These are phyloP conservation scores for Pichia sp. DNA, from an alignment of 1,139 yeast genomes.

Conservation along the genomic window DNA sequence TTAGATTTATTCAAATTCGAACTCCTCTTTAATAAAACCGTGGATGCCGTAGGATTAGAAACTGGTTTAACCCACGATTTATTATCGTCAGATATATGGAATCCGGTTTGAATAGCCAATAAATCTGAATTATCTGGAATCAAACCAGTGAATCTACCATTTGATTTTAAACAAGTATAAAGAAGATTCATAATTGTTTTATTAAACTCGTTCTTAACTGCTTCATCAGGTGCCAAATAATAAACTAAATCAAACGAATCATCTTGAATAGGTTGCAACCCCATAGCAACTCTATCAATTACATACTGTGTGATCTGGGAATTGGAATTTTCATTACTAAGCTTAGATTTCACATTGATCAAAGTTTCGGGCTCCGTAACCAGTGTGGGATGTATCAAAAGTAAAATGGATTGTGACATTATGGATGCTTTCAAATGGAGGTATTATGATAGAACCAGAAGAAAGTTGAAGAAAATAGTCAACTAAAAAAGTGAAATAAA, in stretches of 20 bases:
- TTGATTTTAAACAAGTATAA: conserved; percentile 36
- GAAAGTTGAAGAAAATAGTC: not conserved
- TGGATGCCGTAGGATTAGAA: conserved; percentile 18
- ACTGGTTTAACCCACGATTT: conserved; percentile 38
- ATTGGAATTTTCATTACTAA: conserved; percentile 22
- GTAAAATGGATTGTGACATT: conserved; percentile 27
- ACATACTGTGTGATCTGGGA: conserved; percentile 51
- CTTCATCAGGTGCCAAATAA: conserved; percentile 54
- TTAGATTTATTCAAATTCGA: not conserved
- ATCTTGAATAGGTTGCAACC: conserved; percentile 41
- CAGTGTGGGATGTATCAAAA: conserved; percentile 67
- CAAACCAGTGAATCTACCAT: conserved; percentile 50
- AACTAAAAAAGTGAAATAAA: not conserved
- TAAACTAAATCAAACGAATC: conserved; percentile 44
- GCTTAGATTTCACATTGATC: conserved; percentile 32
- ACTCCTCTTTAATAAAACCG: conserved; percentile 20
- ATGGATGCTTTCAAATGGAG: not conserved
- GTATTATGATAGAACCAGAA: not conserved
- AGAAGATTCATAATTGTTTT: conserved; percentile 38
- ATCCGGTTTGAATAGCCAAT: conserved; percentile 60
- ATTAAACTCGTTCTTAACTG: conserved; percentile 38
- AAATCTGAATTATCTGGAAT: conserved; percentile 45
- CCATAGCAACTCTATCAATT: conserved; percentile 61
- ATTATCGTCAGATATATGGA: conserved; percentile 39
- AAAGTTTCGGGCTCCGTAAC: conserved; percentile 55